phyloP scores from a whole-genome alignment of 2,329 filamentous ascomycete genomes.

The Penicillium thymicola region DNA sequence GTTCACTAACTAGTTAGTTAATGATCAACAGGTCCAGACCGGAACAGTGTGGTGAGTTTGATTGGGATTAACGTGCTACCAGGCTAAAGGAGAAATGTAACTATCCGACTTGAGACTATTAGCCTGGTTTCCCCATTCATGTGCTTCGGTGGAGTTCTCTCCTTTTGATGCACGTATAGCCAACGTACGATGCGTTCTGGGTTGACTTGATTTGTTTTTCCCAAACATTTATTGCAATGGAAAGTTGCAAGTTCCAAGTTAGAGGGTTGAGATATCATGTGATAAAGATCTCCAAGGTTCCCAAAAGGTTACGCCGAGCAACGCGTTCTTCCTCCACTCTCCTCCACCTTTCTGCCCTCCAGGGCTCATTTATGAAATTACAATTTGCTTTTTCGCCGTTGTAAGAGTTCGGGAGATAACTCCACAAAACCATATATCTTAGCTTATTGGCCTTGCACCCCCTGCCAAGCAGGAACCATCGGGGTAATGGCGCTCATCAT shows the following conservation, averaged over 20 bases:
- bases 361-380: background rate
- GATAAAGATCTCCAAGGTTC: background rate
- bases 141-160: background rate
- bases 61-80: constrained; percentile 18
- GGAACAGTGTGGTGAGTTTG: constrained; percentile 8
- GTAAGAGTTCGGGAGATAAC: constrained; percentile 5
- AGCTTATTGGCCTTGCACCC: constrained; percentile 16
- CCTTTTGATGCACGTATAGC: background rate
- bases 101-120: background rate
- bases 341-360: background rate
- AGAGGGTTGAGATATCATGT: background rate
- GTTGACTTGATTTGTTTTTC: background rate
- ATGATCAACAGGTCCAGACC: constrained; percentile 21
- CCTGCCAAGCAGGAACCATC: constrained; percentile 23
- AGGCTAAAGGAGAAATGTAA: background rate
- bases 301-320: background rate
- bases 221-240: background rate
- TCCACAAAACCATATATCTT: constrained; percentile 4
- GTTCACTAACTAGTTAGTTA: too few species aligned
- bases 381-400: background rate
- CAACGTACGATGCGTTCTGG: background rate
- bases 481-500: constrained; percentile 12
- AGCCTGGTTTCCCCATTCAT: background rate
- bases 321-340: background rate
- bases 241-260: background rate